Base-by-base conservation (phyloP, 257 asterid species). In the Przewalskia tangutica region DNA sequence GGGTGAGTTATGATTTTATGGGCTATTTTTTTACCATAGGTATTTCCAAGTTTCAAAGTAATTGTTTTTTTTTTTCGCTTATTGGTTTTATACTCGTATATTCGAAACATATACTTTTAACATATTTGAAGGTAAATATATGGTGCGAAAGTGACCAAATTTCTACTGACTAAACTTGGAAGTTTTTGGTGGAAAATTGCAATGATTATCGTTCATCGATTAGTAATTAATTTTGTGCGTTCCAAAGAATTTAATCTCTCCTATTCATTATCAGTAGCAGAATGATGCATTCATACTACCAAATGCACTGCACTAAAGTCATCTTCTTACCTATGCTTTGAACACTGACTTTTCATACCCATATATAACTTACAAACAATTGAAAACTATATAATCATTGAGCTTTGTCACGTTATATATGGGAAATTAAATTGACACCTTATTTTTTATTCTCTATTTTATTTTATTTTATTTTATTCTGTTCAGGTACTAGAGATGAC, bases 401-500 rank as follows among this genome's bases (percentile, higher is more conserved):
- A 75, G 44, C 80, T 13, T 75, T 75, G 80, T 75, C 62, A 23
- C 18, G 14, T 23, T 50, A 75, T 50, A 23, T 75, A 48, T 75
- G 62, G 80, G n/a, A 75, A 75, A 50, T 75, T 7, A 75, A 75
- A 75, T 75, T 50, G 80, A 50, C 80, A 27, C 16, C 46, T 50
- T 46, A 0, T 48, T 73, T 73, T 13, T 2, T 73, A 23, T 75
- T 20, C 0, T 11, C 1, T 10, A 44, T 12, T 44, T 11, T 6
- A 27, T 23, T 73, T 20, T 34, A 36, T 12, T 44, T 11, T 6
- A 27, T 23, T 73, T 20, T 34, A 36, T 16, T 64, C 7, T 9
- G 7, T 70, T 0, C 13, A 0, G 0, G 4, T 0, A 32, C 8
- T 40, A 36, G 13, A 23, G 23, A 36, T 36, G 50, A 0, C 13